Evolutionary conservation across 2,329 filamentous ascomycete genomes (phyloP).

Genomic region (Paraphaeosphaeria sporulosa): DNA sequence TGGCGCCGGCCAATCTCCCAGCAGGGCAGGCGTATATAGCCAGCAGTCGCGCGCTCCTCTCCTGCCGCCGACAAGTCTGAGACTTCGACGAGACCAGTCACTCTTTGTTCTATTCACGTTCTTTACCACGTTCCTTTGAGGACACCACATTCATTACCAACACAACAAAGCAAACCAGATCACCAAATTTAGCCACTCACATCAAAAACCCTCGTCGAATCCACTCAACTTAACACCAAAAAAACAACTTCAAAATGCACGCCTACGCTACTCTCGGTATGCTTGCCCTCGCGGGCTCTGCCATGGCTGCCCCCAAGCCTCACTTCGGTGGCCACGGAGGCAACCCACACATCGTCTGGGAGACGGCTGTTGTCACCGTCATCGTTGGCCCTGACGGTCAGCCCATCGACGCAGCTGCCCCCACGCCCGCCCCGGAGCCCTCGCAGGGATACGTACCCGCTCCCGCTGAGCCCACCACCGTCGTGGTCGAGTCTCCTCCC

Average conservation of each 20-base stretch:
- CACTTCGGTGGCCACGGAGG: background rate
- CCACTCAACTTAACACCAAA: conserved; percentile 4
- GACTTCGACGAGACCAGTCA: conserved; percentile 46
- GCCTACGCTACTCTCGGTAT: conserved; percentile 31
- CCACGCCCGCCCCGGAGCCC: conserved; percentile 6
- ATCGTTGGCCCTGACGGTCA: conserved; percentile 25
- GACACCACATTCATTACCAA: conserved; percentile 31
- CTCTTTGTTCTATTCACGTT: conserved; percentile 35
- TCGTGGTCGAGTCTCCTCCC: conserved; percentile 25
- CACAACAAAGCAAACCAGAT: conserved; percentile 5
- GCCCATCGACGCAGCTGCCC: conserved; percentile 4
- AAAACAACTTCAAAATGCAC: conserved; percentile 37
- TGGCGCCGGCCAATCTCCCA: conserved; percentile 15
- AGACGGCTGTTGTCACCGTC: conserved; percentile 32
- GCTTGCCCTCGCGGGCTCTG: conserved; percentile 43
- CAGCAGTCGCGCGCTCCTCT: conserved; percentile 21
- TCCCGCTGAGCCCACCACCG: conserved; percentile 37
- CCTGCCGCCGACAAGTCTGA: conserved; percentile 37
- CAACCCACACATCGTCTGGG: conserved; percentile 15
- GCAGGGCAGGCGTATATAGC: conserved; percentile 15
- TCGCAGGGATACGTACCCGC: conserved; percentile 11
- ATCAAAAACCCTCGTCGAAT: conserved; percentile 10
- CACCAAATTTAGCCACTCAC: conserved; percentile 13
- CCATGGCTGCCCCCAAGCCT: conserved; percentile 33
- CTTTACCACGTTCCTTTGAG: conserved; percentile 39